Evolutionary conservation across 768 basidiomycete genomes (phyloP).

Genomic region (Phallus indusiatus): DNA sequence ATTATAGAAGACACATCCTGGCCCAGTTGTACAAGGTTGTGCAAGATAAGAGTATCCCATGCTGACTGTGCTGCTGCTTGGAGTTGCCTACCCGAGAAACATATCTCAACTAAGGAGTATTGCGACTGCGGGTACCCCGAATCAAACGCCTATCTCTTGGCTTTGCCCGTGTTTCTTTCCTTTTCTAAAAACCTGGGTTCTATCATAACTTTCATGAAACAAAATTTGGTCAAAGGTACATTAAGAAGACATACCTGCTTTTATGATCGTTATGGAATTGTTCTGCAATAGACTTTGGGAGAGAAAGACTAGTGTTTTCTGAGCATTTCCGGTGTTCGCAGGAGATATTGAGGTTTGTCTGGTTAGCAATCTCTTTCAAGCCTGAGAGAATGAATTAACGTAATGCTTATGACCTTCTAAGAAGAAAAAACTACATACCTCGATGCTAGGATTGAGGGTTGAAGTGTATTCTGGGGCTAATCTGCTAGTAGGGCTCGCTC

Average conservation of each 20-base stretch:
- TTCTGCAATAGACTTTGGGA: conserved; percentile 34
- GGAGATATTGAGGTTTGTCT: conserved; percentile 77
- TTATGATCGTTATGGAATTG: conserved; percentile 55
- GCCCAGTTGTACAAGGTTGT: too few species aligned
- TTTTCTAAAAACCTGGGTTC: conserved; percentile 50
- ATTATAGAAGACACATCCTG: too few species aligned
- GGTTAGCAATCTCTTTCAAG: conserved; percentile 84
- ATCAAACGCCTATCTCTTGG: too few species aligned
- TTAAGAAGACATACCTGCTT: conserved; percentile 29
- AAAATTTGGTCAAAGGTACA: neutral
- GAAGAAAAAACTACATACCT: conserved; percentile 26
- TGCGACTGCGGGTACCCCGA: too few species aligned
- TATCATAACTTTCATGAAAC: neutral
- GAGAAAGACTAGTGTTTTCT: conserved; percentile 72
- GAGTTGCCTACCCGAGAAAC: too few species aligned
- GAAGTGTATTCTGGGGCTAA: neutral
- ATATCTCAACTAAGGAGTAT: too few species aligned
- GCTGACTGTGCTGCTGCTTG: too few species aligned
- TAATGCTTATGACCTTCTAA: neutral
- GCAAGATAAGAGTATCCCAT: too few species aligned
- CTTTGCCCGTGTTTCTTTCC: conserved; percentile 35
- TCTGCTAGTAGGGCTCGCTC: conserved; percentile 42
- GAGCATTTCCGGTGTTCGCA: conserved; percentile 85
- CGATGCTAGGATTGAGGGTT: conserved; percentile 27
- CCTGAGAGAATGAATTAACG: conserved; percentile 27